Evolutionary conservation across 495 filamentous ascomycete species (phyloP).

Genomic region (Penicillium parvum): DNA sequence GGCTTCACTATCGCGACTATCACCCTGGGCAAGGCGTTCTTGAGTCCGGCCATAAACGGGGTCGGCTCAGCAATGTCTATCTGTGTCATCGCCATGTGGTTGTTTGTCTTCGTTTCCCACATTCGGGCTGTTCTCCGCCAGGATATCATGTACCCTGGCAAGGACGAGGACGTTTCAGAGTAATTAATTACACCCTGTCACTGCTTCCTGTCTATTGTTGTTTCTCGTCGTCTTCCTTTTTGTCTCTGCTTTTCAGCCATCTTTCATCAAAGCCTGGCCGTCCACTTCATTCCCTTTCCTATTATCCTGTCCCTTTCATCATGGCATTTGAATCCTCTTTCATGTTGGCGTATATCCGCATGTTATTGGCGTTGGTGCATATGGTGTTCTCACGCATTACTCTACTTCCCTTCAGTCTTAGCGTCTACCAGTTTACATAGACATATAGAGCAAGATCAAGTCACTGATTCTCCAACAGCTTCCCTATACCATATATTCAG

Average conservation of each 20-base stretch:
- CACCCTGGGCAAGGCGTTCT: slow-evolving; percentile 37
- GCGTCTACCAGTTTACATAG: no score
- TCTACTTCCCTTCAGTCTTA: neutral
- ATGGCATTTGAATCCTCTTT: neutral
- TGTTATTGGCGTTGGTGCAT: slow-evolving; percentile 2
- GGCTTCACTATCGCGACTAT: slow-evolving; percentile 47
- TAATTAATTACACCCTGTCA: slow-evolving; percentile 7
- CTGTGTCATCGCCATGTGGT: slow-evolving; percentile 52
- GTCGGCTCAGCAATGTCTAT: slow-evolving; percentile 44
- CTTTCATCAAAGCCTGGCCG: neutral
- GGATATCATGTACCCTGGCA: slow-evolving; percentile 59
- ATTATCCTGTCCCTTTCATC: neutral
- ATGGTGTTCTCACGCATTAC: neutral
- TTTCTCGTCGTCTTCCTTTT: slow-evolving; percentile 3
- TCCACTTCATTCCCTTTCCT: neutral
- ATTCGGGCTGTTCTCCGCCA: slow-evolving; percentile 47
- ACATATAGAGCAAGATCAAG: no score
- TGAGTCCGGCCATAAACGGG: slow-evolving; percentile 36
- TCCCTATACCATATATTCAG: no score
- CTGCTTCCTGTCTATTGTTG: neutral
- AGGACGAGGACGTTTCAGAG: slow-evolving; percentile 54
- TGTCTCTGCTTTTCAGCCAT: neutral
- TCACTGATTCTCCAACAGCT: no score
- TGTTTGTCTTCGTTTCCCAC: slow-evolving; percentile 52
- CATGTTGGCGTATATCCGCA: neutral